phyloP scores from a whole-genome alignment of 2,329 filamentous ascomycete genomes.

The Fusarium palustre region DNA sequence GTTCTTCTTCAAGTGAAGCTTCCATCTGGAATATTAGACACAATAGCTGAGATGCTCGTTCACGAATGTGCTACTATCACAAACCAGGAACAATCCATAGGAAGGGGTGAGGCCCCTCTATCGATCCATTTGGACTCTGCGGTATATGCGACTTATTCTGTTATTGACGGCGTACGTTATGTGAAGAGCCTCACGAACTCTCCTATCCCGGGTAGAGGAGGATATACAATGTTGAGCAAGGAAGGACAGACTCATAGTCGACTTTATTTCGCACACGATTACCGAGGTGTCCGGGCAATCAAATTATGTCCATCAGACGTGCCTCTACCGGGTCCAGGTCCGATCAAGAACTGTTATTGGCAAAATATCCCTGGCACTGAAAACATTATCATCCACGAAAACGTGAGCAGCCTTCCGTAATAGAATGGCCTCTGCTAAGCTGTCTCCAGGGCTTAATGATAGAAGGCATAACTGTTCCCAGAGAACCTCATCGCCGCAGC shows the following conservation, averaged over 20 bases:
- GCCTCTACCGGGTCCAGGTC: not conserved
- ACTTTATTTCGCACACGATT: not conserved
- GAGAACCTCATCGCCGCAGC: not conserved
- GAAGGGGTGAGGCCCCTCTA: no score
- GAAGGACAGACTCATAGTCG: not conserved
- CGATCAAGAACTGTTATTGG: not conserved
- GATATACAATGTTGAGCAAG: not conserved
- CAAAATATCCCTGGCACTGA: not conserved
- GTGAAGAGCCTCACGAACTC: not conserved
- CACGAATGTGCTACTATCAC: not conserved
- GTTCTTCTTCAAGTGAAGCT: not conserved
- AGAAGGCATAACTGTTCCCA: not conserved
- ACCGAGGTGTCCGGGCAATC: not conserved
- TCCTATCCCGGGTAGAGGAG: not conserved
- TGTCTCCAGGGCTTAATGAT: not conserved
- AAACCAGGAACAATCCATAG: not conserved
- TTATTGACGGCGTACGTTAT: not conserved
- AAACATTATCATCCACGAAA: not conserved
- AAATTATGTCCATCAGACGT: not conserved
- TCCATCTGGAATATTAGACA: not conserved
- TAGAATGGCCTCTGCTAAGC: fast-evolving
- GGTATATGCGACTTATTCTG: not conserved
- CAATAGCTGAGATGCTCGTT: not conserved
- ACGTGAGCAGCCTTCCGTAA: not conserved
- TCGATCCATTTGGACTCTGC: not conserved